Evolutionary conservation across 768 basidiomycete species (phyloP), one percentile per base, ranked within the genome.

Genomic region (Stropharia rugosoannulata): DNA sequence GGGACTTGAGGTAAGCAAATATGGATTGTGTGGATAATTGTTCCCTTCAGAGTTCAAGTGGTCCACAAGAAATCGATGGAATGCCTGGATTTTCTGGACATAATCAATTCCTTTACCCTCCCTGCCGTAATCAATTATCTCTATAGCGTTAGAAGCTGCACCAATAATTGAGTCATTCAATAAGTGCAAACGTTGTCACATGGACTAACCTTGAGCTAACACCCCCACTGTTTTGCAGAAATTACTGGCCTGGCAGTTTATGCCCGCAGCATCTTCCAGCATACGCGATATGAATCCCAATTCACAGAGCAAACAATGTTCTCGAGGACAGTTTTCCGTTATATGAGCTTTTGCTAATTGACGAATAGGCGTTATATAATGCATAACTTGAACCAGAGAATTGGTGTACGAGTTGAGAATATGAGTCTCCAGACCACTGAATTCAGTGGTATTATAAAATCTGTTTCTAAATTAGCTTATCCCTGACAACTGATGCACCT

Each of bases 401-500:
- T 99, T 99, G 13, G 95, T 96, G 73, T 98, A 99, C 5, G 95
- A 99, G 69, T 98, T 96, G 42, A 93, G 78, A 55, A 99, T 98
- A 67, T 98, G 94, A 0, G 96, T 97, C 68, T 99, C 96, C 44
- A 99, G 78, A 5, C 97, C 97, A 52, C 93, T 95, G 64, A 82
- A 93, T 16, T 81, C 68, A 0, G 97, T 98, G 66, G 85, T 86
- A 70, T 99, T 99, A 74, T 95, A 98, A 69, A 93, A 98, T 2
- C 94, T 95, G 57, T 2, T 57, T 7, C 51, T 12, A 12, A 13
- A 50, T 46, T 54, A 41, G 40, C 12, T 22, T 4, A 43, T 10
- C 42, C n/a, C 7, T 8, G 13, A 13, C 15, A 35, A 15, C 40
- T 35, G 16, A 27, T 49, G 43, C 22, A 27, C 1, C n/a, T 12